Evolutionary conservation across 1,284 basidiomycete species (phyloP), one percentile per base, ranked within the genome.

Genomic region (Microbotryomycetes sp.): DNA sequence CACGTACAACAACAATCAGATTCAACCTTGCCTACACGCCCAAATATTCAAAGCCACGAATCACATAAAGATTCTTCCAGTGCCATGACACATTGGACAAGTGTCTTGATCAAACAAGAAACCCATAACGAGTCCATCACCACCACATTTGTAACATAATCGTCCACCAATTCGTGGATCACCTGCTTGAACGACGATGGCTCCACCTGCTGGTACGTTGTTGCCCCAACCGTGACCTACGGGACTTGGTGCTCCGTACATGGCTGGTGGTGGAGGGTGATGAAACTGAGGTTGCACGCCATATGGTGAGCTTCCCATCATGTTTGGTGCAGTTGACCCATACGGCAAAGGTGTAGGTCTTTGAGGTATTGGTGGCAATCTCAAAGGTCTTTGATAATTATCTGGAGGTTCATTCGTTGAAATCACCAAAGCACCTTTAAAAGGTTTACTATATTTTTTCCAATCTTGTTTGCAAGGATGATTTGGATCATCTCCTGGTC

Each of bases 81-180:
- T 12, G 36, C 36, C 36, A 42, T 42, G 19, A 19, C 36, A 42
- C 36, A 42, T 42, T 42, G 36, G 36, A 19, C 36, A 42, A 12
- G 36, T 42, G 36, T 42, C 57, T 26, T 68, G 63, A 45, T 68
- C 66, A 19, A 60, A 60, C 14, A 68, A 51, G 31, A 68, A 59
- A n/a, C 60, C 58, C 51, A 59, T 45, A 3, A 56, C 25, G 19
- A 59, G 25, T 15, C 66, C 66, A 19, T 58, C 52, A 1, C 66
- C 66, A n/a, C 59, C 61, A 42, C 66, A 68, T 3, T 52, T 23
- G 1, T 59, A 30, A 22, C 66, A 68, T 3, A 68, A 46, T 1
- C 55, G 15, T n/a, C 66, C 66, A 6, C 65, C 66, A 29, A 68
- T 60, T 62, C 76, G 45, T 60, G 74, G 49, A 48, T 76, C 46